Evolutionary conservation across 805 yeast species (phyloP), one percentile per base, ranked within the genome.

Genomic region (Saturnispora serradocipensis): DNA sequence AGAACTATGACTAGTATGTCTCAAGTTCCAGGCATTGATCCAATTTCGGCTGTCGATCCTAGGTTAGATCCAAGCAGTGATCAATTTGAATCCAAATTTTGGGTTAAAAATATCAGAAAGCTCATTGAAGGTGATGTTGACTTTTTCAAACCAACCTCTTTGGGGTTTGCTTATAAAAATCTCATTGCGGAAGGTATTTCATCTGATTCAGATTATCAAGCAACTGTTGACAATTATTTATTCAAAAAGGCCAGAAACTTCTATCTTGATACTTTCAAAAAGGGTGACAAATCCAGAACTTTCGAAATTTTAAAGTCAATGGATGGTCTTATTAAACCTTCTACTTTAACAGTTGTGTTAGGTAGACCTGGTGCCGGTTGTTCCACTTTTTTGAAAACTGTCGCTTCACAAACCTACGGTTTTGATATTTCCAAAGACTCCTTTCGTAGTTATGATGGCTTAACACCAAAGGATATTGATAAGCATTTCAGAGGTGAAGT

Each of bases 341-440:
- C 88, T 46, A 82, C 81, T 54, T 68, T 84, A 45, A 75, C 84
- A 7, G 84, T 84, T 47, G 88, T 85, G 10, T 69, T 85, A 45
- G 91, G 93, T 52, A 76, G 90, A 66, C 91, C 91, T 1, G 91
- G 91, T 60, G 79, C 88, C n/a, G 88, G 89, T 56, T 83, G 88
- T 64, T 76, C 87, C 3, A 82, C 88, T 0, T 68, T 82, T 47
- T 69, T 83, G 59, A 82, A 82, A 59, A 75, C 85, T 4, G 70
- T 82, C 39, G 70, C 83, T 38, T 63, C 81, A 35, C 77, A 80
- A 50, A 78, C 85, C 6, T 76, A 78, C 60, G 87, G 87, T 54
- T 80, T 78, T 62, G 62, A 74, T 32, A 59, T 82, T 32, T 78
- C 71, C 38, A 53, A 64, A 40, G 74, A 72, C 32, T 72, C 85